These are phyloP conservation scores for Annona squamosa DNA, from an alignment of 164 flowering plant genomes.

Conservation along the genomic window DNA sequence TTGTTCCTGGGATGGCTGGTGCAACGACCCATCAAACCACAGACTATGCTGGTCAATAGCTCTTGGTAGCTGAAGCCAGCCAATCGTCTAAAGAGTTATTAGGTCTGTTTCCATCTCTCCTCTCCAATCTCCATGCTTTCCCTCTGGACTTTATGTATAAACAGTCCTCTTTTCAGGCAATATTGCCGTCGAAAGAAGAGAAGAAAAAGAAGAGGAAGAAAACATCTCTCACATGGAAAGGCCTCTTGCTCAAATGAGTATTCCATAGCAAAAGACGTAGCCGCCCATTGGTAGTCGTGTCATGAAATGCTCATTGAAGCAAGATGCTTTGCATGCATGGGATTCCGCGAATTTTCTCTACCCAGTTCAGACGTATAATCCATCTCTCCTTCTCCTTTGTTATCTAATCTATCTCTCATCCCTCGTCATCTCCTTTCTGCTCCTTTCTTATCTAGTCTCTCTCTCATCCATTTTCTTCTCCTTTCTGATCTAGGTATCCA, in stretches of 20 bases:
- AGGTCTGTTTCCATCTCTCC: not conserved
- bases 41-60: not conserved
- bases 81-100: not conserved
- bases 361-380: not conserved
- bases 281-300: not conserved
- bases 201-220: not conserved
- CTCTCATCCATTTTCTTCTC: no score
- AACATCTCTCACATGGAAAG: slow-evolving; percentile 6
- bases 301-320: slow-evolving; percentile 10
- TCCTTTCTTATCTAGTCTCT: not conserved
- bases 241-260: slow-evolving; percentile 19
- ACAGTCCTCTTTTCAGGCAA: not conserved
- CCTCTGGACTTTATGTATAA: not conserved
- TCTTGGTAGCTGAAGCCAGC: not conserved
- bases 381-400: not conserved
- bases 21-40: slow-evolving; percentile 4
- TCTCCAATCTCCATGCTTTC: not conserved
- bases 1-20: not conserved
- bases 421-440: not conserved
- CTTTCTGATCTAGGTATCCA: no score
- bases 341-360: not conserved
- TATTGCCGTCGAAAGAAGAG: not conserved
- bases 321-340: slow-evolving; percentile 6
- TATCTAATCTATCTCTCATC: not conserved
- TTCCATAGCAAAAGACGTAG: slow-evolving; percentile 4